Evolutionary conservation across 371 early-diverging fungal genomes (phyloP), one percentile per base, ranked within the genome.

Genomic region (Rhizopus stolonifer): DNA sequence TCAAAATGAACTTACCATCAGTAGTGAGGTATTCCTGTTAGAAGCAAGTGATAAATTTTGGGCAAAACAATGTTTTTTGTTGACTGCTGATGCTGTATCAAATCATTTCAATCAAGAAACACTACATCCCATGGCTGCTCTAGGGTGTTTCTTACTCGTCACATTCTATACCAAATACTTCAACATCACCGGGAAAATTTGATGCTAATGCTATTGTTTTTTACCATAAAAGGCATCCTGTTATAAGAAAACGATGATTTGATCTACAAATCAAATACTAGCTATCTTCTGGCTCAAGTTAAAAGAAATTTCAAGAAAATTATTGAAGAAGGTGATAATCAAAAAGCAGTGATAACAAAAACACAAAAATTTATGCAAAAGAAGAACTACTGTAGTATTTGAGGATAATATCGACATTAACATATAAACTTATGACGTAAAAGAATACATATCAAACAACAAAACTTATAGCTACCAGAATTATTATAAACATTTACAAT

Each of bases 21-120:
- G n/a, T n/a, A n/a, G n/a, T n/a, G n/a, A n/a, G n/a, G n/a, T n/a
- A n/a, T n/a, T n/a, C n/a, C n/a, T n/a, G n/a, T n/a, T n/a, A n/a
- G n/a, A n/a, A n/a, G 22, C 39, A 38, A 18, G 8, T 14, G 46
- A 29, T 26, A 54, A 46, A 54, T 46, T 54, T 19, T 54, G 47
- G 54, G 47, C 31, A 25, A 54, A 54, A 18, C 13, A 54, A 46
- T 54, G 38, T 46, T 29, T 54, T 54, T 19, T 54, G 13, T 46
- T 54, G 14, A 39, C 55, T 24, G 21, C 18, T 13, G 40, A 32
- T 17, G 25, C 48, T 47, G 26, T 47, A 40, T 18, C 13, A 3
- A 46, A 26, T n/a, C 4, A 47, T 32, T 24, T 47, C n/a, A 6
- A 26, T 31, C 26, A 42, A 38, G 9, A 17, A 14, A 36, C 55